Conservation (phyloP, 345 rosid genomes). For the Camelina laxa region DNA sequence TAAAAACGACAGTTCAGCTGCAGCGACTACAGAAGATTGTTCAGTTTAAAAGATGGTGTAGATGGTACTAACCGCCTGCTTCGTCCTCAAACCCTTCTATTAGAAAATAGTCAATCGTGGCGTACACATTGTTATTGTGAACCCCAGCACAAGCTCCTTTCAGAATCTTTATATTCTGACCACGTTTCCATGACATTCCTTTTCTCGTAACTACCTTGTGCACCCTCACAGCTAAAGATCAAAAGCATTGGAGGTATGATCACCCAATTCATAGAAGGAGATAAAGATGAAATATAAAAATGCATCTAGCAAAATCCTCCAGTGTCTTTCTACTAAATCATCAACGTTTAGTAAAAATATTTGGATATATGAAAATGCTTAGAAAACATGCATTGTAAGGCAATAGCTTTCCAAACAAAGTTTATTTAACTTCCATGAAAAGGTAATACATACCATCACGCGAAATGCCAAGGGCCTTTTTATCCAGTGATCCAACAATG, state of each 20-base stretch:
- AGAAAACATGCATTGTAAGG: constrained; percentile 8
- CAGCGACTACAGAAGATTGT: constrained; percentile 7
- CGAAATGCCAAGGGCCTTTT: constrained; percentile 58
- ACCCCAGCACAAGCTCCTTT: constrained; percentile 67
- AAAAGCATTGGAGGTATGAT: constrained; percentile 30
- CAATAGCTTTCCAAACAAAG: constrained; percentile 12
- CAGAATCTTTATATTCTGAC: constrained; percentile 66
- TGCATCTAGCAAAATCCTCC: background rate
- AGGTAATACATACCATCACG: constrained; percentile 58
- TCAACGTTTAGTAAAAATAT: background rate
- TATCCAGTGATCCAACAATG: constrained; percentile 49
- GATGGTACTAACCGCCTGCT: constrained; percentile 61
- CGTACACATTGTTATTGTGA: constrained; percentile 55
- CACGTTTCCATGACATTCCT: constrained; percentile 56
- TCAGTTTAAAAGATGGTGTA: background rate
- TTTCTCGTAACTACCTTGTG: constrained; percentile 55
- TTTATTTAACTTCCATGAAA: background rate
- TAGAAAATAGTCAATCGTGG: constrained; percentile 67
- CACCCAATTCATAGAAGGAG: constrained; percentile 18
- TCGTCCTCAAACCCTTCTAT: constrained; percentile 77
- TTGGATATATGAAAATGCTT: background rate
- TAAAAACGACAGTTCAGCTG: constrained; percentile 1
- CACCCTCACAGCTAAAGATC: constrained; percentile 64
- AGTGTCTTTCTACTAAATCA: constrained; percentile 16
- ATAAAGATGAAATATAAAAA: constrained; percentile 19